A percentile compares a stretch with the other conserved stretches of the same genome.
phyloP scores from a whole-genome alignment of 192 early-diverging fungal genomes.

The Thamnidium elegans region DNA sequence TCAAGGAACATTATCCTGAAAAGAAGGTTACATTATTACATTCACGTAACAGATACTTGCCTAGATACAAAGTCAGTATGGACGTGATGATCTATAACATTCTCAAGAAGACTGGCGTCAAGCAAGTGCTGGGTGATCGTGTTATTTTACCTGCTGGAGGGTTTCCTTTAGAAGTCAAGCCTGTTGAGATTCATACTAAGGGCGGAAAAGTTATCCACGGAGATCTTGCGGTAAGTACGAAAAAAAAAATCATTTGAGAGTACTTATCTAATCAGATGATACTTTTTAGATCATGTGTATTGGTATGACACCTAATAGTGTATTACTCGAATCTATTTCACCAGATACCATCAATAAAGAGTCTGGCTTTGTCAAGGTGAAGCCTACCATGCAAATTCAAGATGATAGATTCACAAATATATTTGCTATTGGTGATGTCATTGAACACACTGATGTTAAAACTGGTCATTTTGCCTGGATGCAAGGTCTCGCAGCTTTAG shows the following conservation, averaged over 20 bases:
- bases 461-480: slow-evolving; percentile 34
- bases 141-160: slow-evolving; percentile 64
- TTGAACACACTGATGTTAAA: slow-evolving; percentile 44
- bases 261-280: not conserved
- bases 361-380: slow-evolving; percentile 59
- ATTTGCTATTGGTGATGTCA: slow-evolving; percentile 75
- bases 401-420: slow-evolving; percentile 57
- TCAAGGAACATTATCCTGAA: slow-evolving; percentile 55
- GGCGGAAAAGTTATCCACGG: slow-evolving; percentile 41
- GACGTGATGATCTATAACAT: slow-evolving; percentile 54
- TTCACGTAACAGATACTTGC: slow-evolving; percentile 56
- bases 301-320: slow-evolving; percentile 71
- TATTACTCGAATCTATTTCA: slow-evolving; percentile 51
- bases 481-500: slow-evolving; percentile 21
- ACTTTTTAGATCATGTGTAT: slow-evolving; percentile 67
- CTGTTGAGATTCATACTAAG: slow-evolving; percentile 41
- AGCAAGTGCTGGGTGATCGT: slow-evolving; percentile 39
- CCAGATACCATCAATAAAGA: slow-evolving; percentile 51
- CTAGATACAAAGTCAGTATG: slow-evolving; percentile 52
- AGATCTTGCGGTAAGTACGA: slow-evolving; percentile 41
- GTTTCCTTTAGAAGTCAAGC: slow-evolving; percentile 47
- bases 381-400: slow-evolving; percentile 69
- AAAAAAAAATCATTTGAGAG: slow-evolving; percentile 5
- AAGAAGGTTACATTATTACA: slow-evolving; percentile 66
- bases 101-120: slow-evolving; percentile 45